Percentiles rank a stretch among this genome's conserved stretches.
These are phyloP conservation scores for Fragosphaeria purpurea DNA, from an alignment of 2,329 filamentous ascomycete species.

Conservation along the genomic window DNA sequence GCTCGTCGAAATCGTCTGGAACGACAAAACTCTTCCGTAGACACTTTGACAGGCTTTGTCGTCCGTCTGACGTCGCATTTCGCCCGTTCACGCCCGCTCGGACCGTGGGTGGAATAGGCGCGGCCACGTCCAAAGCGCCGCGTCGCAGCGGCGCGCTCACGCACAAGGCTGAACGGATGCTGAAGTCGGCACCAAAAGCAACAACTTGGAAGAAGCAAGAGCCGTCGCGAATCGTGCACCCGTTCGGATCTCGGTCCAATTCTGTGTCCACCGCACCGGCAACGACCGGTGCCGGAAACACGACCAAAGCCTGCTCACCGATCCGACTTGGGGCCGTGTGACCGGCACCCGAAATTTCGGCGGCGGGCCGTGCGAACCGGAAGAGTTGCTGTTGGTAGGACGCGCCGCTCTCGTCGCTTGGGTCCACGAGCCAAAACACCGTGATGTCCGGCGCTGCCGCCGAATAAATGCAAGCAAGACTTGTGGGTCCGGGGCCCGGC, in stretches of 20 bases:
- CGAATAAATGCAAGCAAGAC: constrained; percentile 19
- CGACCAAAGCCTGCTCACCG: too few relatives aligned
- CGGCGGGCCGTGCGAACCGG: neutral
- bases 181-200: constrained; percentile 6
- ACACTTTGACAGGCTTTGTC: constrained; percentile 11
- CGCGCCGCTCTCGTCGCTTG: constrained; percentile 5
- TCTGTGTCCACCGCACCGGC: too few relatives aligned
- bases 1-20: constrained; percentile 31
- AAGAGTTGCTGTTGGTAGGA: constrained; percentile 15
- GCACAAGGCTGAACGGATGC: constrained; percentile 9
- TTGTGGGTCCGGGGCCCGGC: constrained; percentile 3
- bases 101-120: too few relatives aligned
- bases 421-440: constrained; percentile 18
- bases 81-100: too few relatives aligned
- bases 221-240: neutral
- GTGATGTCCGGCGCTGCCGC: constrained; percentile 12
- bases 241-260: too few relatives aligned
- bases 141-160: neutral
- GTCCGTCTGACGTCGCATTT: neutral
- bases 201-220: constrained; percentile 11
- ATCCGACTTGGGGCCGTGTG: too few relatives aligned
- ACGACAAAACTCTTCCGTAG: constrained; percentile 22
- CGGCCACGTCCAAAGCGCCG: too few relatives aligned
- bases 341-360: too few relatives aligned
- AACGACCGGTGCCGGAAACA: too few relatives aligned